These are phyloP conservation scores for Teunomyces gatunensis DNA, from an alignment of 805 yeast species.

Conservation along the genomic window DNA sequence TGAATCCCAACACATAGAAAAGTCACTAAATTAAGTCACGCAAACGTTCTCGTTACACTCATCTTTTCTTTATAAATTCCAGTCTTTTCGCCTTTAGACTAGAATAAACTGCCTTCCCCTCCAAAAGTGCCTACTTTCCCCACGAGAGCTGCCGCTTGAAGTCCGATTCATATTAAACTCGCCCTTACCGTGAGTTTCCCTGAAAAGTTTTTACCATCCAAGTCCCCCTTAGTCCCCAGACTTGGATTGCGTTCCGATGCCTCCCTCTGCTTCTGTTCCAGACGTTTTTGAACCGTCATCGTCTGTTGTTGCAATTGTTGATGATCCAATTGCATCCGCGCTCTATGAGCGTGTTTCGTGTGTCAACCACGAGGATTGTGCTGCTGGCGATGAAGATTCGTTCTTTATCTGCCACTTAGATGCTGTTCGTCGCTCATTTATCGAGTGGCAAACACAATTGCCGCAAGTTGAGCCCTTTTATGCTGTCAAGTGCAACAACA, in stretches of 20 bases:
- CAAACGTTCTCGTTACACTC: not conserved
- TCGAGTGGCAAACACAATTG: constrained; percentile 61
- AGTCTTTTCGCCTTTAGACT: constrained; percentile 5
- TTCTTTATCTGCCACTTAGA: constrained; percentile 87
- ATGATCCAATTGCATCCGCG: constrained; percentile 19
- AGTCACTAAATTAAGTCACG: not conserved
- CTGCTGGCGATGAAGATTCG: constrained; percentile 77
- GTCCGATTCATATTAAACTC: constrained; percentile 26
- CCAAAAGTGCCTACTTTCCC: constrained; percentile 5
- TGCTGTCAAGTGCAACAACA: constrained; percentile 93
- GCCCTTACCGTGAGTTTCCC: constrained; percentile 26
- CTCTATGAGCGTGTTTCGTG: constrained; percentile 36
- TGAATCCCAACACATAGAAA: not conserved
- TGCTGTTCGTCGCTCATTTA: constrained; percentile 58
- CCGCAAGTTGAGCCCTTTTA: constrained; percentile 85
- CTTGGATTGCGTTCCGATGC: constrained; percentile 12
- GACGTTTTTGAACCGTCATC: not conserved
- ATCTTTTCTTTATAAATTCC: not conserved
- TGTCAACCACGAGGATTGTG: constrained; percentile 58
- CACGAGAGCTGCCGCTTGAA: constrained; percentile 49
- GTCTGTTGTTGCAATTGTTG: no score
- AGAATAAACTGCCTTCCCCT: constrained; percentile 5
- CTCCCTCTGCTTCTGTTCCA: constrained; percentile 13
- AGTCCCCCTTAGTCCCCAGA: constrained; percentile 2
- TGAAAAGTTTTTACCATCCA: not conserved